Evolutionary conservation across 2,329 filamentous ascomycete species (phyloP), one percentile per base, ranked within the genome.

Genomic region (Leptographium galeiforme): DNA sequence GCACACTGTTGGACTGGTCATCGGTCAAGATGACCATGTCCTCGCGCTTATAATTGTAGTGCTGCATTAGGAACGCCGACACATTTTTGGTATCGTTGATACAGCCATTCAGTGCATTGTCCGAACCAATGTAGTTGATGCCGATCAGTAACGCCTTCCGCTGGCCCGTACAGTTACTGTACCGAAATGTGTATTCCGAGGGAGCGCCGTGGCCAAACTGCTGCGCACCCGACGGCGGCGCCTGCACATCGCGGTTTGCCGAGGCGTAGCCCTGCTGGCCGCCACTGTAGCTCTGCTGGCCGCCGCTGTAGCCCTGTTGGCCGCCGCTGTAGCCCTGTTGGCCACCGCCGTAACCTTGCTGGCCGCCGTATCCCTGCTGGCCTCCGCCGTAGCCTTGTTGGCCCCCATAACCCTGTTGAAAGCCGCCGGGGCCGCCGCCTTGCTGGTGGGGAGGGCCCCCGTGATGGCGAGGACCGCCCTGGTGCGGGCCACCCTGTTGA

Each of bases 31-130:
- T 79, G 45, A 89, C 84, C 84, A 89, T 89, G 61, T 89, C 85
- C 68, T 89, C 85, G 56, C 82, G 73, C 73, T 81, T 84, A 68
- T 89, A 89, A 50, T 77, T 74, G 63, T 85, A 84, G 56, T 74
- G 72, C 64, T 82, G 74, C 59, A 82, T 81, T 56, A 89, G 69
- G 66, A 87, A 89, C 53, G 70, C 69, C 36, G 83, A 87, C 67
- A 89, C 78, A 64, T 89, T 89, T 69, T 84, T 81, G 38, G 85
- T 83, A 65, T 89, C 85, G 68, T 89, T 89, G 75, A 89, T 87
- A 68, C 85, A 89, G 45, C 85, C 85, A 56, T 81, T 74, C 52
- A 89, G 76, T 72, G 87, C 82, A 49, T 79, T 84, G 25, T 81
- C 69, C 63, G 86, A 82, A 51, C 81, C 80, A 61, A 88, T 84